phyloP scores from a whole-genome alignment of 1,139 yeast species.

The Blastobotrys proliferans region DNA sequence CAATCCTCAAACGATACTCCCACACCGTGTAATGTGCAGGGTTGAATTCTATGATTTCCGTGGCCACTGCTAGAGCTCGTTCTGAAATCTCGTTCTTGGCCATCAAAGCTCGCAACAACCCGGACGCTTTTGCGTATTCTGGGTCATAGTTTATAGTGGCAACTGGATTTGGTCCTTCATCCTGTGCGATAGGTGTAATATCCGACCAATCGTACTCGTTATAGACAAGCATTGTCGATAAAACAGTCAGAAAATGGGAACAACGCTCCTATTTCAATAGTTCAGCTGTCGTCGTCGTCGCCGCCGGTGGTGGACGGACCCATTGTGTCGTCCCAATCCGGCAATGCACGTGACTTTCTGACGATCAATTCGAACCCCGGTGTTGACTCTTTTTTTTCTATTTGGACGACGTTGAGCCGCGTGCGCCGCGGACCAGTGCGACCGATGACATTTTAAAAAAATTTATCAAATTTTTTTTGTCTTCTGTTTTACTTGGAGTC shows the following conservation, averaged over 20 bases:
- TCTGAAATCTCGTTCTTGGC: constrained; percentile 57
- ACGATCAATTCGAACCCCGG: background rate
- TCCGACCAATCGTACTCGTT: constrained; percentile 33
- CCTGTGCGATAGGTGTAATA: constrained; percentile 32
- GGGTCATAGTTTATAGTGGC: constrained; percentile 76
- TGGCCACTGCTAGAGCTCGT: constrained; percentile 66
- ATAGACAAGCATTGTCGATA: constrained; percentile 6
- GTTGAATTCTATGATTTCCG: constrained; percentile 56
- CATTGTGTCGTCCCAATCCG: constrained; percentile 2
- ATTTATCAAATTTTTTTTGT: constrained; percentile 5
- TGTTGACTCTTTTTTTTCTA: constrained; percentile 1
- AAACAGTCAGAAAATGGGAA: too few species aligned
- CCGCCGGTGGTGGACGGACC: too few species aligned
- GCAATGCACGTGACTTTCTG: background rate
- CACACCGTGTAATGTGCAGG: constrained; percentile 94
- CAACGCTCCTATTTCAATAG: too few species aligned
- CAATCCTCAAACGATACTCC: constrained; percentile 65
- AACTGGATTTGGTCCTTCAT: constrained; percentile 45
- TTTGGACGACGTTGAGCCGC: background rate
- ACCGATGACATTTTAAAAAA: background rate
- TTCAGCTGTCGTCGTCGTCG: too few species aligned
- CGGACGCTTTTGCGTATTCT: constrained; percentile 61
- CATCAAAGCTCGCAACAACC: constrained; percentile 60
- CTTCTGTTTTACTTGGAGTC: constrained; percentile 13
- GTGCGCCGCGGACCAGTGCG: background rate